phyloP scores from a whole-genome alignment of 2,329 filamentous ascomycete species.

The Fusarium burgessii region DNA sequence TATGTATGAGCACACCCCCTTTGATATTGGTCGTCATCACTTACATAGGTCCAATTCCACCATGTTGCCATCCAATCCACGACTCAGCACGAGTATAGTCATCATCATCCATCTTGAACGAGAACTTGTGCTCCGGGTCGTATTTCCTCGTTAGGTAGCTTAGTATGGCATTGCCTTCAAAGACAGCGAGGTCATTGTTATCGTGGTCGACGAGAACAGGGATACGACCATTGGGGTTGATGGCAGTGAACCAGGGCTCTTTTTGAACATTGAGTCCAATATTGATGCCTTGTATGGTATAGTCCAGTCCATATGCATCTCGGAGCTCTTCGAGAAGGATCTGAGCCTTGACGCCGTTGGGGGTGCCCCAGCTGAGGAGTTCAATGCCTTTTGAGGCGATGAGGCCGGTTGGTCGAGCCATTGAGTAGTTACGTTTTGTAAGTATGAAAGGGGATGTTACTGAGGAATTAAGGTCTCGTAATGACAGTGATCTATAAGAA shows the following conservation, averaged over 20 bases:
- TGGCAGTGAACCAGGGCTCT: slow-evolving; percentile 72
- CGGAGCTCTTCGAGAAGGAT: slow-evolving; percentile 75
- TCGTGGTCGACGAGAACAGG: slow-evolving; percentile 76
- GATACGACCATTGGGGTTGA: slow-evolving; percentile 74
- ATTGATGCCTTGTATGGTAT: slow-evolving; percentile 69
- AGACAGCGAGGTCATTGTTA: slow-evolving; percentile 71
- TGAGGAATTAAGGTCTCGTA: background rate
- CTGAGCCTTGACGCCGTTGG: slow-evolving; percentile 68
- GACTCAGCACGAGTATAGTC: slow-evolving; percentile 52
- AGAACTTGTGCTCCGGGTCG: slow-evolving; percentile 66
- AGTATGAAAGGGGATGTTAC: background rate
- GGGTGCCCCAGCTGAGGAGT: slow-evolving; percentile 68
- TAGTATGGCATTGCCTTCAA: slow-evolving; percentile 81
- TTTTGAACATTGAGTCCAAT: slow-evolving; percentile 74
- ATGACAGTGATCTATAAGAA: background rate
- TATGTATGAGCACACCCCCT: slow-evolving; percentile 27
- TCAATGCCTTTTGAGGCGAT: slow-evolving; percentile 74
- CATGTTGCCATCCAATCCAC: slow-evolving; percentile 79
- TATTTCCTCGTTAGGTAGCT: slow-evolving; percentile 80
- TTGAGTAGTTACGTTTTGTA: slow-evolving; percentile 21
- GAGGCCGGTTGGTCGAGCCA: slow-evolving; percentile 61
- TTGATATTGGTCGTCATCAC: background rate
- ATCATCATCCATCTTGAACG: slow-evolving; percentile 54
- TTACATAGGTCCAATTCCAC: slow-evolving; percentile 74
- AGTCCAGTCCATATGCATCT: slow-evolving; percentile 71